Evolutionary conservation across 129 eudicot genomes (phyloP).

Genomic region (Rutidosis leptorrhynchoides): DNA sequence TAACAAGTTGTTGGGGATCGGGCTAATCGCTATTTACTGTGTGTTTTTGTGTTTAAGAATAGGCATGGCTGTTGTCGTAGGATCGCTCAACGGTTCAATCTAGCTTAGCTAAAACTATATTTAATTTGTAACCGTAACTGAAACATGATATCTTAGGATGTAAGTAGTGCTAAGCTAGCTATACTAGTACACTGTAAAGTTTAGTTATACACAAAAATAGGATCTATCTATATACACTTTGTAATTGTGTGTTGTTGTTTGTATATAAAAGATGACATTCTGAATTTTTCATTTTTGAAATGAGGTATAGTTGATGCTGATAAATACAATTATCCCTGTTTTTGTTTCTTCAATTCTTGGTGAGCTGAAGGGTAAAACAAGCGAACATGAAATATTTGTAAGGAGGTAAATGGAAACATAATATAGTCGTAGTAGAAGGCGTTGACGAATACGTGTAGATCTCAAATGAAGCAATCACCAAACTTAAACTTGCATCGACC

Average conservation of each 20-base stretch:
- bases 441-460: constrained; percentile 17
- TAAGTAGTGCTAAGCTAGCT: constrained; percentile 3
- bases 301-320: neutral
- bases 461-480: constrained; percentile 13
- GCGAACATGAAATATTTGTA: neutral
- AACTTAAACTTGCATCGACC: constrained; percentile 8
- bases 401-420: neutral
- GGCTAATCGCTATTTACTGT: constrained; percentile 59
- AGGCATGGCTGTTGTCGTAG: constrained; percentile 32
- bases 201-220: neutral
- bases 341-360: neutral
- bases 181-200: too few species aligned
- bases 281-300: neutral
- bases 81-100: constrained; percentile 29
- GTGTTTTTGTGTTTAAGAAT: constrained; percentile 48
- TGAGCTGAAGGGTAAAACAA: neutral
- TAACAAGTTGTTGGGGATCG: constrained; percentile 52
- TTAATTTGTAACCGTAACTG: neutral
- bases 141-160: neutral
- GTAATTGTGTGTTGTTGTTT: neutral
- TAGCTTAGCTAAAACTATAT: neutral
- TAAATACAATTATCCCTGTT: neutral
- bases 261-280: too few species aligned
- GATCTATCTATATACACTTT: neutral
- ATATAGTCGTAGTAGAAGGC: neutral